Percentiles rank a stretch among this genome's conserved stretches.
These are phyloP conservation scores for Dipteronia dyeriana DNA, from an alignment of 345 rosid genomes.

Conservation along the genomic window DNA sequence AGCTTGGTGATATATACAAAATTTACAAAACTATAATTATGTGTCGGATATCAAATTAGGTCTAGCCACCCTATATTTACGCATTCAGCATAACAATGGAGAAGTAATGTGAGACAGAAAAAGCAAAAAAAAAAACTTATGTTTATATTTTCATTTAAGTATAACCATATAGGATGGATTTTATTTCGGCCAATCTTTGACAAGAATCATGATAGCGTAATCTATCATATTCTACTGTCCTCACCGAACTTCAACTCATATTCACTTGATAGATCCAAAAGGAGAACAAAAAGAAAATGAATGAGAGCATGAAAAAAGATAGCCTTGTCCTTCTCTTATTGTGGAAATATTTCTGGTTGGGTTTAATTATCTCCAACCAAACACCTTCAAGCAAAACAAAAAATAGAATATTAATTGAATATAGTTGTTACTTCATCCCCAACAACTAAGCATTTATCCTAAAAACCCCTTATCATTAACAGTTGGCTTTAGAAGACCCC, in stretches of 20 bases:
- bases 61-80: background rate
- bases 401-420: background rate
- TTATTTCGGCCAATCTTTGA: too few species aligned
- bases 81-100: background rate
- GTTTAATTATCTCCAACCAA: constrained; percentile 2
- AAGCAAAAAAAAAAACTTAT: background rate
- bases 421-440: background rate
- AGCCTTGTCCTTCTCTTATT: background rate
- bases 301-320: too few species aligned
- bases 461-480: background rate
- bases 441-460: background rate
- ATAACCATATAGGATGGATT: background rate
- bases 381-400: background rate
- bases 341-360: background rate
- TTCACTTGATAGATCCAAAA: too few species aligned
- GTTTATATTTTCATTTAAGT: background rate
- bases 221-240: too few species aligned
- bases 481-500: background rate
- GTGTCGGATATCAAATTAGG: background rate
- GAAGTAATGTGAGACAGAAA: background rate
- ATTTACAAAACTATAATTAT: background rate
- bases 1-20: constrained; percentile 3
- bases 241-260: too few species aligned
- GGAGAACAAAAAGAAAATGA: too few species aligned
- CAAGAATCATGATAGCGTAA: too few species aligned